Conservation (phyloP, 805 yeast genomes). For the Metschnikowia kunwiensis region DNA sequence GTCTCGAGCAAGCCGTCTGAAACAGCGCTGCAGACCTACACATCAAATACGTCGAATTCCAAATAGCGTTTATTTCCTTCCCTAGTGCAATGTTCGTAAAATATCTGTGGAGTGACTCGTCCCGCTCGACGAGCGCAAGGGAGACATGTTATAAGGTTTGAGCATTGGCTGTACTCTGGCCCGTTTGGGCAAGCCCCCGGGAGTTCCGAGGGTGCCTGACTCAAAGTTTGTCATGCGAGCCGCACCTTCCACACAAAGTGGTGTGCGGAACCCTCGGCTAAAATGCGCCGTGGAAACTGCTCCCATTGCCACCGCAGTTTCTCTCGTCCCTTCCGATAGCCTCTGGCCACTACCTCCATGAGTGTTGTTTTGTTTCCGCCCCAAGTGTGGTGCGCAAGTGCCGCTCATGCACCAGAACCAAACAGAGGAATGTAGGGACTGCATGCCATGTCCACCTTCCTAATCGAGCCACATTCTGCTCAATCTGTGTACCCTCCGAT, state of each 20-base stretch:
- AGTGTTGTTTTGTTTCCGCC: background rate
- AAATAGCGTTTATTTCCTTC: too few species aligned
- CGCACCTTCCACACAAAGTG: conserved; percentile 2
- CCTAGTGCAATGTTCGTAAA: too few species aligned
- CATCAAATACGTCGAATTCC: too few species aligned
- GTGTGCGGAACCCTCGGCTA: conserved; percentile 3
- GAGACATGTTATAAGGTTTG: background rate
- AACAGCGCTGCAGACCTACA: too few species aligned
- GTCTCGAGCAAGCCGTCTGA: too few species aligned
- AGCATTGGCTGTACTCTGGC: background rate
- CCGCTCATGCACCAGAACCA: conserved; percentile 1
- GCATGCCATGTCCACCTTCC: conserved; percentile 7
- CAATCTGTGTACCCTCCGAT: conserved; percentile 7
- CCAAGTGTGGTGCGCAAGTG: background rate
- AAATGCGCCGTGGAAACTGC: background rate
- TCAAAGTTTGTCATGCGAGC: conserved; percentile 11
- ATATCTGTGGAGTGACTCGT: too few species aligned
- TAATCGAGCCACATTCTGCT: conserved; percentile 7
- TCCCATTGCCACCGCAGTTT: background rate
- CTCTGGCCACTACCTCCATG: too few species aligned
- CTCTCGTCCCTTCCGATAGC: too few species aligned
- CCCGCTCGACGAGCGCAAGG: too few species aligned
- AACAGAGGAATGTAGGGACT: background rate
- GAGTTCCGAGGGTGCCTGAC: conserved; percentile 10
- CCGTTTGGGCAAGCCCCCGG: background rate